These are phyloP conservation scores for Aspergillus campestris DNA, from an alignment of 495 filamentous ascomycete genomes.

Conservation along the genomic window DNA sequence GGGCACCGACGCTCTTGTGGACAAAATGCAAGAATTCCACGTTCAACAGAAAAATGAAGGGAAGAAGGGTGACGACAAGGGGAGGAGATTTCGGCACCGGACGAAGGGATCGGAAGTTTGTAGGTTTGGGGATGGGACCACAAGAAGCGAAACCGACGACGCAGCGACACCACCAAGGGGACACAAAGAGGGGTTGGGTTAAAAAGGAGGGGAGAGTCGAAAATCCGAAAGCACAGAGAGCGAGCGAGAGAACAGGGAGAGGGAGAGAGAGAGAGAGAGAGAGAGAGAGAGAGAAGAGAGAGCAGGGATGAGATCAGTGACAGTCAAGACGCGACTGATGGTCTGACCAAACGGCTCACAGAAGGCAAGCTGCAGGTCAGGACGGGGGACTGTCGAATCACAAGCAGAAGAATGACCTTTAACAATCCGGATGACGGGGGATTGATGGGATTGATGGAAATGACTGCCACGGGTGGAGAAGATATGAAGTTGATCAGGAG, in stretches of 20 bases:
- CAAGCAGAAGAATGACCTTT: conserved; percentile 2
- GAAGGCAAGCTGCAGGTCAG: conserved; percentile 16
- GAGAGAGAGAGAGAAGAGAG: conserved; percentile 8
- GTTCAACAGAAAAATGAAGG: conserved; percentile 1
- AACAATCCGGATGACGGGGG: too few relatives aligned
- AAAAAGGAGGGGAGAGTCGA: neutral
- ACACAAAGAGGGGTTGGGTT: neutral
- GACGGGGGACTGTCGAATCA: conserved; percentile 14
- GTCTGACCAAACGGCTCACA: conserved; percentile 13
- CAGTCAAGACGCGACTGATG: conserved; percentile 8
- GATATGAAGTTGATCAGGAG: too few relatives aligned
- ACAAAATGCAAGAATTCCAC: too few relatives aligned
- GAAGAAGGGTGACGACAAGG: conserved; percentile 5
- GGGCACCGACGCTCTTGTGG: neutral
- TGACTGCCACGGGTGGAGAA: conserved; percentile 6
- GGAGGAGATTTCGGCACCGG: neutral
- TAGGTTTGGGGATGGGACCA: too few relatives aligned
- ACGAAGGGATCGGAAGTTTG: too few relatives aligned
- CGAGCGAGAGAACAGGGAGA: conserved; percentile 1
- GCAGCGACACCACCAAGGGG: too few relatives aligned
- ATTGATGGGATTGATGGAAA: neutral
- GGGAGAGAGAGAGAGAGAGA: conserved; percentile 8
- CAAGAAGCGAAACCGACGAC: too few relatives aligned
- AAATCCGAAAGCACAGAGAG: neutral
- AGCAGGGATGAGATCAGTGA: conserved; percentile 5